Conservation (phyloP, 2,329 filamentous ascomycete species). For the Diaporthe caulivora region DNA sequence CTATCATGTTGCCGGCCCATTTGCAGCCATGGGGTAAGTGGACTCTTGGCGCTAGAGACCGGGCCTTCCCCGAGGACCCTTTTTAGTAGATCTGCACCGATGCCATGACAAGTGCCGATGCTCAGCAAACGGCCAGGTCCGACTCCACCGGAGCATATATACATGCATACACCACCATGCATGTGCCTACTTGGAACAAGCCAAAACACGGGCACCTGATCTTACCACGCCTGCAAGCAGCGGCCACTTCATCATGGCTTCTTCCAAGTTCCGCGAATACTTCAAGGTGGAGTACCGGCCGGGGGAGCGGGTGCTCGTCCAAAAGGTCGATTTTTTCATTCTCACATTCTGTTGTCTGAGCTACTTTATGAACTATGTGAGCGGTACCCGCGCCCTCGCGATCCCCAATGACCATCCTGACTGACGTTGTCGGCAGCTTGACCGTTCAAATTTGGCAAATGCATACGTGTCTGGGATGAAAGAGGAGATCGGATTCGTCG, state of each 20-base stretch:
- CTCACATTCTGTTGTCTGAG: conserved; percentile 72
- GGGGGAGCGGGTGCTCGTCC: conserved; percentile 58
- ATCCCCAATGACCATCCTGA: background rate
- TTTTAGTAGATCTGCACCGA: background rate
- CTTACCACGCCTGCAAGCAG: background rate
- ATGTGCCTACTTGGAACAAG: background rate
- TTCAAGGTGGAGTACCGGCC: conserved; percentile 51
- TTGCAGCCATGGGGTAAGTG: conserved; percentile 18
- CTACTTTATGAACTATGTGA: conserved; percentile 58
- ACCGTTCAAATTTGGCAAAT: conserved; percentile 65
- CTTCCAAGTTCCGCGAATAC: conserved; percentile 47
- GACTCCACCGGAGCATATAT: background rate
- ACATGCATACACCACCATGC: background rate
- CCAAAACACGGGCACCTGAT: background rate
- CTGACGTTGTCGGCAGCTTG: conserved; percentile 51
- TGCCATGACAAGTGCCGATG: conserved; percentile 21
- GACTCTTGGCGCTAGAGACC: conserved; percentile 13
- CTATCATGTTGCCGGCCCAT: conserved; percentile 19
- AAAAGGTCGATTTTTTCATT: conserved; percentile 75
- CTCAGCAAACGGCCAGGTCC: background rate
- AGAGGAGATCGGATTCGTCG: conserved; percentile 61
- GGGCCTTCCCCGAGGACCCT: background rate
- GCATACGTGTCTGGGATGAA: conserved; percentile 68
- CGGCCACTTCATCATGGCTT: background rate
- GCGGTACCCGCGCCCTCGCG: background rate